Percentiles rank a stretch among this genome's conserved stretches.
Evolutionary conservation across 1,139 yeast species (phyloP).

Genomic region (Pichia sp.): DNA sequence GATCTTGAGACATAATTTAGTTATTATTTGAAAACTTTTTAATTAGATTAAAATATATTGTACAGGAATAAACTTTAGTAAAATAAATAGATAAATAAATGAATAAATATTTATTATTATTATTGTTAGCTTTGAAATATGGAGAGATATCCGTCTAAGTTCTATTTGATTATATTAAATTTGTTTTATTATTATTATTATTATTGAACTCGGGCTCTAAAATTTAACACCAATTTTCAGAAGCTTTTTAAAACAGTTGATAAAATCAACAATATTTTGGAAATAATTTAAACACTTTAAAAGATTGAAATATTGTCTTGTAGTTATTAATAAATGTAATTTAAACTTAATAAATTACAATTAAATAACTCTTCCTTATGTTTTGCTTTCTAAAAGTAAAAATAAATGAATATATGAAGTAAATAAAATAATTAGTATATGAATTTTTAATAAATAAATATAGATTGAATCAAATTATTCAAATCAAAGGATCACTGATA

Average conservation of each 20-base stretch:
- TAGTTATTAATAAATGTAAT: neutral
- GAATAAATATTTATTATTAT: constrained; percentile 7
- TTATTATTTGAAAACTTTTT: too few species aligned
- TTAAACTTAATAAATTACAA: neutral
- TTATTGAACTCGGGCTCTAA: constrained; percentile 29
- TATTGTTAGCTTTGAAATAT: constrained; percentile 17
- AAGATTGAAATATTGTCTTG: neutral
- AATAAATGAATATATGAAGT: neutral
- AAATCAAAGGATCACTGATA: too few species aligned
- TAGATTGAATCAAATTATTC: too few species aligned
- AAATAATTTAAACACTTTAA: constrained; percentile 2
- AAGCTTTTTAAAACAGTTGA: constrained; percentile 16
- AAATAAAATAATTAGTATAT: neutral
- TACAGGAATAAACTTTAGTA: neutral
- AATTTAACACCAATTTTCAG: constrained; percentile 29
- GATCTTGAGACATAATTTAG: constrained; percentile 12
- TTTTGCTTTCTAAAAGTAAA: too few species aligned
- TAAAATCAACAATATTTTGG: constrained; percentile 8
- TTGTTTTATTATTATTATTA: neutral
- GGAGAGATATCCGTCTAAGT: constrained; percentile 32
- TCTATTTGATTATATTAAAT: neutral
- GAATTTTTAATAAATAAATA: too few species aligned
- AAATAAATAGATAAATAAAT: constrained; percentile 2
- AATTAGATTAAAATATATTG: neutral
- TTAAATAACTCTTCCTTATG: neutral